Evolutionary conservation across 1,284 basidiomycete genomes (phyloP).

Genomic region (Ceratobasidium sp.): DNA sequence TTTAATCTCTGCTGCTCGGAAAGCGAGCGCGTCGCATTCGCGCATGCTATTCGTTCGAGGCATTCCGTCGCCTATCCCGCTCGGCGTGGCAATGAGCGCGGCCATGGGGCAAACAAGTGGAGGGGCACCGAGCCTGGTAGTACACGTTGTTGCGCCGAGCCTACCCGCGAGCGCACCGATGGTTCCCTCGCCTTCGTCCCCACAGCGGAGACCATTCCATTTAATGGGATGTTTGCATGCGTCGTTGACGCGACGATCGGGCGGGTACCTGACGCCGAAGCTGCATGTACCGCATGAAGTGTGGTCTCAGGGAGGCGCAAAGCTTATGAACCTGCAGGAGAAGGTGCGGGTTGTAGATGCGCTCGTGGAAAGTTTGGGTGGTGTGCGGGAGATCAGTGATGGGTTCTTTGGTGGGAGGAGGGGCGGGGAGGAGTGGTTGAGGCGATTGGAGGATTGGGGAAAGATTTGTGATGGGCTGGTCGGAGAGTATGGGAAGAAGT

Average conservation of each 20-base stretch:
- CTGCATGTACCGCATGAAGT: constrained; percentile 90
- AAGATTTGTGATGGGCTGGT: constrained; percentile 86
- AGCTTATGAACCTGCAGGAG: constrained; percentile 80
- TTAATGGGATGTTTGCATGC: constrained; percentile 82
- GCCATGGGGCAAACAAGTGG: neutral
- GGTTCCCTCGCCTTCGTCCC: constrained; percentile 45
- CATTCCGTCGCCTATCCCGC: constrained; percentile 28
- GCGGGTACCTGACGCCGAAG: constrained; percentile 87
- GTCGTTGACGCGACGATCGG: constrained; percentile 84
- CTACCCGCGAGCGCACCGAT: constrained; percentile 27
- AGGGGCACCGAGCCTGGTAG: constrained; percentile 28
- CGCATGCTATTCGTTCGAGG: constrained; percentile 30
- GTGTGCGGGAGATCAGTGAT: constrained; percentile 71
- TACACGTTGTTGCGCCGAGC: constrained; percentile 12
- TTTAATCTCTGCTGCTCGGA: constrained; percentile 12
- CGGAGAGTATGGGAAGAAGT: constrained; percentile 86
- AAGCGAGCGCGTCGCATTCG: constrained; percentile 25
- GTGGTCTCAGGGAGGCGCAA: constrained; percentile 90
- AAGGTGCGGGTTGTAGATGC: constrained; percentile 88
- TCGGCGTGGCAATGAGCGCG: constrained; percentile 1
- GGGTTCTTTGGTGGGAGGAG: constrained; percentile 75
- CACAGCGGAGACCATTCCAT: constrained; percentile 88
- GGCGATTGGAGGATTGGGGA: constrained; percentile 75
- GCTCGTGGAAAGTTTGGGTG: constrained; percentile 77
- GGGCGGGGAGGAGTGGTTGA: constrained; percentile 76